Conservation (phyloP, 78 protist genomes). For the Isochrysis galbana region DNA sequence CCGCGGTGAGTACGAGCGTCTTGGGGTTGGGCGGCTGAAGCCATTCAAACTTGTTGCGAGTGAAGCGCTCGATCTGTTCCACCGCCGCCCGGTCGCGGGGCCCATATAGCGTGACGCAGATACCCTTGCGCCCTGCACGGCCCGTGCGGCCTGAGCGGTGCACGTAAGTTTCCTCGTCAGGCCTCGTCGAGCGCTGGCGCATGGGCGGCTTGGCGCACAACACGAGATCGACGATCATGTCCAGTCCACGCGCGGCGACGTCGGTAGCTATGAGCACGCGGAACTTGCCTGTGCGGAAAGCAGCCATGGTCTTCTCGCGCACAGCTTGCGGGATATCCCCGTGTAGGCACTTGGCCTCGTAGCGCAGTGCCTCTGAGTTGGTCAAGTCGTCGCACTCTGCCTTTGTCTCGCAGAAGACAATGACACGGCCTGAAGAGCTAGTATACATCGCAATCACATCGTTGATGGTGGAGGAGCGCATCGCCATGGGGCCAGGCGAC, state of each 20-base stretch:
- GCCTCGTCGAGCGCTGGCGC: too few species aligned
- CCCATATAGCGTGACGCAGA: conserved; percentile 27
- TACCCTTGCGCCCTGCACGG: conserved; percentile 49
- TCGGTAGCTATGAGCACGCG: conserved; percentile 54
- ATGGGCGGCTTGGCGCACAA: conserved; percentile 46
- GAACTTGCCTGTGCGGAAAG: conserved; percentile 52
- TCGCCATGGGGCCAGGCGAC: neutral
- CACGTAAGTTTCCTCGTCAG: conserved; percentile 47
- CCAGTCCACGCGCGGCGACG: conserved; percentile 71
- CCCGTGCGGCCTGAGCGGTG: conserved; percentile 67
- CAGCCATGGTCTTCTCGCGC: conserved; percentile 57
- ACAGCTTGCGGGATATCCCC: conserved; percentile 41
- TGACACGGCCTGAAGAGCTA: neutral
- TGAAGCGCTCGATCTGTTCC: neutral
- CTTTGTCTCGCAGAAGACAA: conserved; percentile 66
- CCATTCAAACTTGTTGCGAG: conserved; percentile 11
- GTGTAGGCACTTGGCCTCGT: conserved; percentile 38
- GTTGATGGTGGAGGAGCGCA: neutral
- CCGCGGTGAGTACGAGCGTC: neutral
- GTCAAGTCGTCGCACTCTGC: conserved; percentile 49
- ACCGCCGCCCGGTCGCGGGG: neutral
- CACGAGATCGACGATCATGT: conserved; percentile 62
- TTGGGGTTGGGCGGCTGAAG: neutral
- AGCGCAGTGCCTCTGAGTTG: conserved; percentile 17
- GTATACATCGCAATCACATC: conserved; percentile 25